Conservation (phyloP, 2,329 filamentous ascomycete genomes). For the Parascedosporium putredinis region DNA sequence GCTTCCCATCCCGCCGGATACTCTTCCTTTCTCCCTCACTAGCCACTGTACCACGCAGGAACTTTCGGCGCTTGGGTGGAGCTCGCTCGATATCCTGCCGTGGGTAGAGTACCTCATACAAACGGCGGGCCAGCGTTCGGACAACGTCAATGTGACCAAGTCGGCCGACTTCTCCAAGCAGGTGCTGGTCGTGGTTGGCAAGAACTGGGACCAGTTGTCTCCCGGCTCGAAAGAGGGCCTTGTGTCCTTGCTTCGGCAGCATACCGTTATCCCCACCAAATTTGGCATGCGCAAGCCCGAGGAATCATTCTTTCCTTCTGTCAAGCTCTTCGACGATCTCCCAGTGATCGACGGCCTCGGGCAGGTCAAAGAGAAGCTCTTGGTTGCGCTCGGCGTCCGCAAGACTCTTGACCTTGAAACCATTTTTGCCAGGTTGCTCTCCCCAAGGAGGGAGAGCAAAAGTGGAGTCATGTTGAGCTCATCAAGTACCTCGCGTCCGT, state of each 20-base stretch:
- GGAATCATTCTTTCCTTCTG: constrained; percentile 87
- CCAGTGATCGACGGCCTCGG: constrained; percentile 68
- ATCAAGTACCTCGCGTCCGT: constrained; percentile 93
- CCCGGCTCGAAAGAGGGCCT: constrained; percentile 58
- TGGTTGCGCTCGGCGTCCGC: constrained; percentile 73
- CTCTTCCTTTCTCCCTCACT: constrained; percentile 78
- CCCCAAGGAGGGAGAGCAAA: constrained; percentile 45
- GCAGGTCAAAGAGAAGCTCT: constrained; percentile 81
- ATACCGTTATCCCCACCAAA: constrained; percentile 80
- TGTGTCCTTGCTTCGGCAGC: constrained; percentile 50
- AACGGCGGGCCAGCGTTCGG: constrained; percentile 46
- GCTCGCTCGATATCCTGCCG: constrained; percentile 69
- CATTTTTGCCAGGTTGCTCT: constrained; percentile 79
- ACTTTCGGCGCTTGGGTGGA: constrained; percentile 76
- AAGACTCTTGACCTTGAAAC: constrained; percentile 93
- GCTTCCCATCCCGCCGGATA: constrained; percentile 68
- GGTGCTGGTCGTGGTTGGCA: constrained; percentile 71
- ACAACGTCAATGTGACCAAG: constrained; percentile 59
- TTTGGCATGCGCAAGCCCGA: constrained; percentile 75
- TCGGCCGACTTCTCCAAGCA: constrained; percentile 66
- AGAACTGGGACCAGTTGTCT: constrained; percentile 71
- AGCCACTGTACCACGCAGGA: constrained; percentile 55
- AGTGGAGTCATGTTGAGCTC: constrained; percentile 89
- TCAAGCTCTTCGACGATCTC: constrained; percentile 89
- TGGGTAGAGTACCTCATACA: constrained; percentile 80